Percentiles rank a stretch among this genome's conserved stretches.
Evolutionary conservation across 495 filamentous ascomycete genomes (phyloP).

Genomic region (Lichenothelia convexa): DNA sequence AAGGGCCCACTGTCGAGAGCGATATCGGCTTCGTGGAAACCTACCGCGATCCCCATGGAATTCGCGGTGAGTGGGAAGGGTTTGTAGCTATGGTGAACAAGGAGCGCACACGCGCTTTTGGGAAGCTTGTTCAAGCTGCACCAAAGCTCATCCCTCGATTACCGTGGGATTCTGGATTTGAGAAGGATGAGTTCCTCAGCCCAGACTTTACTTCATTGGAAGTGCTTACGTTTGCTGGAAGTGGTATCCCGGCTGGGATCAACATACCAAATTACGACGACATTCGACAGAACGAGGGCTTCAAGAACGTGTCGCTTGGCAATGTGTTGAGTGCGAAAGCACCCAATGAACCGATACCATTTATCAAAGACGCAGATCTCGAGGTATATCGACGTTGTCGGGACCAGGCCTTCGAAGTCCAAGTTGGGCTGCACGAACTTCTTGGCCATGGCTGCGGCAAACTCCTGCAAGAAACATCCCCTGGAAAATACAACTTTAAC

Average conservation of each 20-base stretch:
- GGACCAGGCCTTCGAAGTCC: conserved; percentile 80
- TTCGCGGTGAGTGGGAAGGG: conserved; percentile 94
- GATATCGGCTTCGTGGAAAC: conserved; percentile 95
- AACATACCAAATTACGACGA: conserved; percentile 87
- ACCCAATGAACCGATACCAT: conserved; percentile 76
- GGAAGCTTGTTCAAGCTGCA: conserved; percentile 61
- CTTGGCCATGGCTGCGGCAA: conserved; percentile 95
- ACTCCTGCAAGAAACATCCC: conserved; percentile 70
- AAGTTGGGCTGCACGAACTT: conserved; percentile 89
- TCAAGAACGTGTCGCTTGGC: conserved; percentile 90
- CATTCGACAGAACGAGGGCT: conserved; percentile 81
- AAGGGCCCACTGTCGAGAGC: conserved; percentile 71
- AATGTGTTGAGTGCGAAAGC: conserved; percentile 84
- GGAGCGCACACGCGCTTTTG: conserved; percentile 82
- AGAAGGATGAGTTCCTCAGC: conserved; percentile 85
- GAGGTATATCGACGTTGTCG: conserved; percentile 61
- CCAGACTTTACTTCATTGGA: conserved; percentile 65
- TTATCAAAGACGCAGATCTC: conserved; percentile 57
- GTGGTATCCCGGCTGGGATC: conserved; percentile 26
- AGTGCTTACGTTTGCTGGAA: conserved; percentile 49
- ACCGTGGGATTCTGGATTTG: conserved; percentile 76
- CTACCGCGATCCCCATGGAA: conserved; percentile 82
- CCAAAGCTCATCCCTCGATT: conserved; percentile 70
- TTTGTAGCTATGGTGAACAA: conserved; percentile 66
- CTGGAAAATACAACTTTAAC: conserved; percentile 78